phyloP scores from a whole-genome alignment of 1,139 yeast species.

The Geotrichum klebahnii region DNA sequence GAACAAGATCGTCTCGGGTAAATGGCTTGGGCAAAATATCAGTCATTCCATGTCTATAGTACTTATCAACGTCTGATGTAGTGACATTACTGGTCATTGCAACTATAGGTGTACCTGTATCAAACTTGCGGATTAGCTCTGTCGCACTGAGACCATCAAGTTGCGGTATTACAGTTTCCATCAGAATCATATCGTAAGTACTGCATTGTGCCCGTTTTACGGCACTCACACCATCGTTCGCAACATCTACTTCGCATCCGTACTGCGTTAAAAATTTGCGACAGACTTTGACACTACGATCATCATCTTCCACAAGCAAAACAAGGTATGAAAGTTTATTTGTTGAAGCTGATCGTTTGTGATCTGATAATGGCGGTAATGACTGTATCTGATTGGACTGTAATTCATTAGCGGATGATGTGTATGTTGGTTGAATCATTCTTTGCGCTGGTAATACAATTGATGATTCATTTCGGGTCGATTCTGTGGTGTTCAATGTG shows the following conservation, averaged over 20 bases:
- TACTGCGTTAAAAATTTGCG: conserved; percentile 72
- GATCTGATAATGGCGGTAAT: too few relatives aligned
- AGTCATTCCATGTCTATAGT: conserved; percentile 83
- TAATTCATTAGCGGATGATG: too few relatives aligned
- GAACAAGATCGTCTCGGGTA: conserved; percentile 74
- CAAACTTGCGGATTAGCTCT: conserved; percentile 76
- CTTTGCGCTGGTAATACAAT: neutral
- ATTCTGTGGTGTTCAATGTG: conserved; percentile 7
- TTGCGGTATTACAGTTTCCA: conserved; percentile 95
- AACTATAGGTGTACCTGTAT: conserved; percentile 77
- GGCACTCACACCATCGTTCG: conserved; percentile 87
- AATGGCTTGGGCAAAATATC: conserved; percentile 91
- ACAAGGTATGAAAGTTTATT: conserved; percentile 39
- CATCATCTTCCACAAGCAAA: conserved; percentile 79
- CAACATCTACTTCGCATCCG: conserved; percentile 91
- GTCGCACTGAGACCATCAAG: conserved; percentile 93
- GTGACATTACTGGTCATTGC: conserved; percentile 80
- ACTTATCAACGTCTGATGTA: conserved; percentile 32
- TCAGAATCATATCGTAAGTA: conserved; percentile 72
- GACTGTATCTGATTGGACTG: neutral
- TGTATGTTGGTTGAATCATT: too few relatives aligned
- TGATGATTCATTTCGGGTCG: conserved; percentile 15
- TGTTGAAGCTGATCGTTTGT: neutral
- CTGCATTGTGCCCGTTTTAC: conserved; percentile 66
- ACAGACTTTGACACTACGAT: conserved; percentile 55